Evolutionary conservation across 331 rosid species (phyloP), one percentile per base, ranked within the genome.

Genomic region (Malus hybrid): DNA sequence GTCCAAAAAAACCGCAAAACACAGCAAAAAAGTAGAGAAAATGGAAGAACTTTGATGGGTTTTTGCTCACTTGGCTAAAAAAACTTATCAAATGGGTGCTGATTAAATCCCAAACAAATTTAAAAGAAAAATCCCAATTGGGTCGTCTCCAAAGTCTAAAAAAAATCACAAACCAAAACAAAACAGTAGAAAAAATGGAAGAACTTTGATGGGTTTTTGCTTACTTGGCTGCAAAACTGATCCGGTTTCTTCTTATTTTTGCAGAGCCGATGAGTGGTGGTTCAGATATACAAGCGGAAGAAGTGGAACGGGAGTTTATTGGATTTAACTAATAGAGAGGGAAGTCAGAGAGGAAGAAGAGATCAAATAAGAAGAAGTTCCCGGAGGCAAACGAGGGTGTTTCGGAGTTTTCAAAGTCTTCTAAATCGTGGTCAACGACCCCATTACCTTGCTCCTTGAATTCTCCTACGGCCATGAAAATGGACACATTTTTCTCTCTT

Each of bases 341-440:
- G 57, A 52, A 52, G 57, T 52, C 57, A 6, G 20, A 52, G 57
- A 52, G 57, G 57, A 52, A 52, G 57, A 52, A 52, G 20, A 16
- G 20, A 52, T 16, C 57, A 52, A 52, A 52, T 52, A 52, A 52
- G 57, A 50, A 24, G 24, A 24, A 52, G 57, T 0, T 52, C 57
- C 20, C 20, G 57, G 20, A 52, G 7, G 7, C 57, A 52, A 52
- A 52, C 57, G 57, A 52, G 57, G 57, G 57, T 52, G 57, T 6
- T 52, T 16, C 57, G 57, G 90, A 87, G 91, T 68, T 83, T 86
- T 88, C 92, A 75, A 86, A 90, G 92, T 83, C 74, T 15, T 85
- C 44, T 42, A 86, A 85, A 85, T 81, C 85, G 75, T 68, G 93
- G 97, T 89, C 97, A 89, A 89, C 77, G 81, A 30, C 84, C 78